These are phyloP conservation scores for Microcyclospora pomicola DNA, from an alignment of 2,329 filamentous ascomycete species.

Conservation along the genomic window DNA sequence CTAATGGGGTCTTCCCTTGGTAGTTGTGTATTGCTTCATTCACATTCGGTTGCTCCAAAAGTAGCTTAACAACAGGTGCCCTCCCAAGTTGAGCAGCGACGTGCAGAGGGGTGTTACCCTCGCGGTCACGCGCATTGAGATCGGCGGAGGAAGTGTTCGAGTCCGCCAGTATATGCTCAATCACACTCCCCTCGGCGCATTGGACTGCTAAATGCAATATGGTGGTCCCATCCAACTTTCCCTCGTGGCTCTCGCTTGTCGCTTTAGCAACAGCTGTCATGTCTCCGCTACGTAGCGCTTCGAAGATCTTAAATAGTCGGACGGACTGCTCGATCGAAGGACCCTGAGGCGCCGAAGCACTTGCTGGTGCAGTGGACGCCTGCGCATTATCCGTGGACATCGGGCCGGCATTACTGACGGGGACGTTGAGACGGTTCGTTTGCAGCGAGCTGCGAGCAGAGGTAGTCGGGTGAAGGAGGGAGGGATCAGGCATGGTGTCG, in stretches of 20 bases:
- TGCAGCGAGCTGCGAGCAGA: slow-evolving; percentile 14
- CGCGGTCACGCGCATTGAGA: slow-evolving; percentile 78
- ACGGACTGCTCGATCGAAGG: slow-evolving; percentile 76
- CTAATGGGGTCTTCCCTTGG: slow-evolving; percentile 71
- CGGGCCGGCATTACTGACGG: slow-evolving; percentile 1
- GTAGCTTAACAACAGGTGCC: slow-evolving; percentile 62
- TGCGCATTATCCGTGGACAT: slow-evolving; percentile 12
- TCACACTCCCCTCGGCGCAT: slow-evolving; percentile 80
- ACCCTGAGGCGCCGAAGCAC: slow-evolving; percentile 15
- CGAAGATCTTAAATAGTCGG: slow-evolving; percentile 84
- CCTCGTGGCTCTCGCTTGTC: slow-evolving; percentile 41
- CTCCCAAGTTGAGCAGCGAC: slow-evolving; percentile 74
- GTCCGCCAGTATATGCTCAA: slow-evolving; percentile 81
- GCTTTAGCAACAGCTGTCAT: slow-evolving; percentile 79
- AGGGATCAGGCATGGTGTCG: slow-evolving; percentile 8
- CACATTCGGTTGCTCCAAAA: slow-evolving; percentile 69
- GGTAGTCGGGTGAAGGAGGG: slow-evolving; percentile 11
- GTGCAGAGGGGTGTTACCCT: slow-evolving; percentile 89
- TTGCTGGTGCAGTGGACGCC: slow-evolving; percentile 8
- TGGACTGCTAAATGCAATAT: slow-evolving; percentile 89
- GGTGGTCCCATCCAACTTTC: slow-evolving; percentile 62
- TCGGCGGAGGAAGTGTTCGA: slow-evolving; percentile 36
- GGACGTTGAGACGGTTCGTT: slow-evolving; percentile 7
- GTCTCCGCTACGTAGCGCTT: slow-evolving; percentile 80
- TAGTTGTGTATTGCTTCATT: slow-evolving; percentile 81